These are phyloP conservation scores for Dalbergia cultrata DNA, from an alignment of 306 rosid species.

Conservation along the genomic window DNA sequence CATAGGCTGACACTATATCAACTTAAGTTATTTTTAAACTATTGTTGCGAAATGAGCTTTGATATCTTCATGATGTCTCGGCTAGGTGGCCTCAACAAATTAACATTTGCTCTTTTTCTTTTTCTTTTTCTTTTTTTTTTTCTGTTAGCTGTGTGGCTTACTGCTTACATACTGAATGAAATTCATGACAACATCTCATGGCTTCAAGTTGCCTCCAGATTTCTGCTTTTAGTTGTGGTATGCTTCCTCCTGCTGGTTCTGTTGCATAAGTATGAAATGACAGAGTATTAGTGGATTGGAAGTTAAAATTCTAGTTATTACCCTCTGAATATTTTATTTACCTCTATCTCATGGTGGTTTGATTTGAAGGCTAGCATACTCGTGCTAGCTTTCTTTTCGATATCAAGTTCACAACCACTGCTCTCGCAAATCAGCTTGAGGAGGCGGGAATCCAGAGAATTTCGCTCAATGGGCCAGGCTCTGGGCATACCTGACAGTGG, in stretches of 20 bases:
- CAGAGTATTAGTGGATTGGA: slow-evolving; percentile 33
- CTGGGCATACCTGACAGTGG: slow-evolving; percentile 96
- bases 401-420: slow-evolving; percentile 96
- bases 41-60: not conserved
- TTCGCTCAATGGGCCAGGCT: slow-evolving; percentile 93
- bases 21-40: slow-evolving; percentile 25
- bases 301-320: slow-evolving; percentile 30
- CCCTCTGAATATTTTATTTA: slow-evolving; percentile 33
- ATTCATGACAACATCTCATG: slow-evolving; percentile 82
- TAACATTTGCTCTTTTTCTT: slow-evolving; percentile 45
- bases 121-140: no score
- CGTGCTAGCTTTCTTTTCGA: slow-evolving; percentile 81
- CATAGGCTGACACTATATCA: slow-evolving; percentile 1
- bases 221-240: slow-evolving; percentile 82
- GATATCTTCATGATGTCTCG: slow-evolving; percentile 16
- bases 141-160: slow-evolving; percentile 82
- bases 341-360: slow-evolving; percentile 49
- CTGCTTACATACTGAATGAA: slow-evolving; percentile 83
- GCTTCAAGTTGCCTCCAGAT: slow-evolving; percentile 90
- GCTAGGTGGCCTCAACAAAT: slow-evolving; percentile 32
- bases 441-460: slow-evolving; percentile 73
- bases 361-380: slow-evolving; percentile 85
- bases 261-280: slow-evolving; percentile 31
- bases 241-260: slow-evolving; percentile 35
- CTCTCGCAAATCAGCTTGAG: slow-evolving; percentile 94